phyloP scores from a whole-genome alignment of 176 grass and related monocot species.

The Miscanthus lutarioriparius region DNA sequence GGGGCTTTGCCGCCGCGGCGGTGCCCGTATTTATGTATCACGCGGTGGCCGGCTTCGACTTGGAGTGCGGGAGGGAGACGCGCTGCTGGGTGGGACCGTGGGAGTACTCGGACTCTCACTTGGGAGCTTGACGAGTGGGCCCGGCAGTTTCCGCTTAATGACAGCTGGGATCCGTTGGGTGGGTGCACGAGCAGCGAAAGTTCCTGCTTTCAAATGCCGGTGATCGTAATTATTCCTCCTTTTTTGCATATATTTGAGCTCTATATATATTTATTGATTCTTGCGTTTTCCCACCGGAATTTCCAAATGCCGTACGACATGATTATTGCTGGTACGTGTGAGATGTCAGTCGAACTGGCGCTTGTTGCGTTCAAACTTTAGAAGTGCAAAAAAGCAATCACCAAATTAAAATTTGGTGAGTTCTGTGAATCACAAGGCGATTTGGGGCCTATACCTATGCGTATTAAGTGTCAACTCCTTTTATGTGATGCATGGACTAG shows the following conservation, averaged over 20 bases:
- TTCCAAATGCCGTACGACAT: not conserved
- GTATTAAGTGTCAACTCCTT: not conserved
- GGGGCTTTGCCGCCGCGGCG: not conserved
- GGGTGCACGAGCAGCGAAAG: not conserved
- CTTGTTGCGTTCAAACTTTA: not conserved
- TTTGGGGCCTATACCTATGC: too few relatives aligned
- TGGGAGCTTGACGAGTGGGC: not conserved
- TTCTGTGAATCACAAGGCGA: not conserved
- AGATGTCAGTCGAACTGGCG: not conserved
- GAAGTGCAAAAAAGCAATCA: not conserved
- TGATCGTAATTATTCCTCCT: not conserved
- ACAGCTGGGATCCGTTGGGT: not conserved
- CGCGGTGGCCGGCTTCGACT: not conserved
- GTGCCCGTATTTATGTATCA: constrained; percentile 19
- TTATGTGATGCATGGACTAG: not conserved
- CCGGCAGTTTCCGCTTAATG: not conserved
- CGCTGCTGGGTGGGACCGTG: too few relatives aligned
- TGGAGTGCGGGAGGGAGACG: not conserved
- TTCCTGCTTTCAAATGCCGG: not conserved
- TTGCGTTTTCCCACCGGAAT: not conserved
- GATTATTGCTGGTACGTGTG: not conserved
- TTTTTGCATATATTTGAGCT: not conserved
- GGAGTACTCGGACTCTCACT: not conserved
- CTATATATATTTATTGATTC: too few relatives aligned
- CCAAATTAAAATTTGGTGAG: not conserved